phyloP scores from a whole-genome alignment of 768 basidiomycete genomes.

The Wakefieldia striispora region DNA sequence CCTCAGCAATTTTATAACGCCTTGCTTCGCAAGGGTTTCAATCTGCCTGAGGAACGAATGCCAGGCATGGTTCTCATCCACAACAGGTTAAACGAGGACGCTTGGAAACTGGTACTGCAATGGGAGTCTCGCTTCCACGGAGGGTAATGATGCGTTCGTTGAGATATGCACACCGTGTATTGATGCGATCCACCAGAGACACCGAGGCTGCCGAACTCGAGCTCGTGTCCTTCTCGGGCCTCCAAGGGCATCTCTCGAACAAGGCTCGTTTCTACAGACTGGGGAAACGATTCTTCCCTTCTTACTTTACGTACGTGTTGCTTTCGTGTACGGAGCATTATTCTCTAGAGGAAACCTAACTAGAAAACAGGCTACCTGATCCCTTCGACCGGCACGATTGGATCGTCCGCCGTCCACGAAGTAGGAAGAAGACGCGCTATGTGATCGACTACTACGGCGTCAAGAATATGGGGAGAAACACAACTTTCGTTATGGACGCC shows the following conservation, averaged over 20 bases:
- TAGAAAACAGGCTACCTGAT: conserved; percentile 4
- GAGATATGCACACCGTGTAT: not conserved
- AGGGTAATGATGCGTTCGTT: conserved; percentile 1
- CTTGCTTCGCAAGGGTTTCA: conserved; percentile 9
- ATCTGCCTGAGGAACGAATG: conserved; percentile 3
- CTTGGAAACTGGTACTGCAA: conserved; percentile 7
- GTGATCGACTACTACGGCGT: conserved; percentile 15
- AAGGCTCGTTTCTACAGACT: conserved; percentile 9
- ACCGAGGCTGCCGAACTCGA: conserved; percentile 7
- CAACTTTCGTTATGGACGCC: conserved; percentile 3
- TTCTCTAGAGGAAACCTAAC: no score
- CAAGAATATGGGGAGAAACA: conserved; percentile 5
- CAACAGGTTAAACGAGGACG: conserved; percentile 10
- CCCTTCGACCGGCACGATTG: conserved; percentile 16
- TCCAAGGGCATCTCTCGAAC: conserved; percentile 14
- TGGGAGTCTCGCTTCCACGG: conserved; percentile 16
- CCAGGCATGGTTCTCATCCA: conserved; percentile 6
- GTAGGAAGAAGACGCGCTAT: conserved; percentile 2
- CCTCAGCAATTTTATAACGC: conserved; percentile 16
- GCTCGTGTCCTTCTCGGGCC: conserved; percentile 12
- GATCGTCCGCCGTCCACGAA: conserved; percentile 9
- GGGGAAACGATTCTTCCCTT: not conserved
- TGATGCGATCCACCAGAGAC: not conserved
- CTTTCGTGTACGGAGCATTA: no score
- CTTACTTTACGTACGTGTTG: conserved; percentile 8